Evolutionary conservation across 2,329 filamentous ascomycete species (phyloP).

Genomic region (Beauveria australis): DNA sequence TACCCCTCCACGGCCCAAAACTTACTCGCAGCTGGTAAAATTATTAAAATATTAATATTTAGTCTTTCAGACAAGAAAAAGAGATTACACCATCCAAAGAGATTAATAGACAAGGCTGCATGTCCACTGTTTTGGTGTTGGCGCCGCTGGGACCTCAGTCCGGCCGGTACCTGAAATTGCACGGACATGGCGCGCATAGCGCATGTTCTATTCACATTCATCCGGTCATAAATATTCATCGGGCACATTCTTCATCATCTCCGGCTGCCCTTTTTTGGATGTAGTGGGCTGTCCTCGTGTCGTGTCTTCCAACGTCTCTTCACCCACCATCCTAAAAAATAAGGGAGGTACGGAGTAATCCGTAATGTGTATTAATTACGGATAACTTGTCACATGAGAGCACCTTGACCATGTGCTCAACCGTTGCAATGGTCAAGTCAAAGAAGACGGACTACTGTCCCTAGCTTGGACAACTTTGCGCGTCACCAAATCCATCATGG

Average conservation of each 20-base stretch:
- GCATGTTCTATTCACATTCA: not conserved
- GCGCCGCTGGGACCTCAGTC: conserved; percentile 1
- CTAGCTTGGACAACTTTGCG: too few relatives aligned
- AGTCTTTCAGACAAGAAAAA: not conserved
- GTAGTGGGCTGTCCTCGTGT: not conserved
- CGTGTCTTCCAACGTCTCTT: not conserved
- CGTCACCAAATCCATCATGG: too few relatives aligned
- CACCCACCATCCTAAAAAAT: too few relatives aligned
- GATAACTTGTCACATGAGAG: too few relatives aligned
- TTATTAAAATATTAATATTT: too few relatives aligned
- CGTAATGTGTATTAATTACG: too few relatives aligned
- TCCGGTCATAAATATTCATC: too few relatives aligned
- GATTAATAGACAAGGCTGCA: not conserved
- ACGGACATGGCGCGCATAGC: conserved; percentile 1
- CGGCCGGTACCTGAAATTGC: conserved; percentile 10
- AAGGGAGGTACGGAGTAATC: too few relatives aligned
- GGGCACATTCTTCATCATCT: not conserved
- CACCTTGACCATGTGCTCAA: too few relatives aligned
- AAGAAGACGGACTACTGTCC: too few relatives aligned
- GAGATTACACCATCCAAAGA: not conserved
- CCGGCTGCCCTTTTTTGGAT: conserved; percentile 1
- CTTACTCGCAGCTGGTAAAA: too few relatives aligned
- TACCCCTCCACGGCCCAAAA: not conserved
- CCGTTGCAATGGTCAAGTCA: too few relatives aligned
- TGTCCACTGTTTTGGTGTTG: not conserved